Evolutionary conservation across 371 early-diverging fungal genomes (phyloP).

Genomic region (Mortierella sp.): DNA sequence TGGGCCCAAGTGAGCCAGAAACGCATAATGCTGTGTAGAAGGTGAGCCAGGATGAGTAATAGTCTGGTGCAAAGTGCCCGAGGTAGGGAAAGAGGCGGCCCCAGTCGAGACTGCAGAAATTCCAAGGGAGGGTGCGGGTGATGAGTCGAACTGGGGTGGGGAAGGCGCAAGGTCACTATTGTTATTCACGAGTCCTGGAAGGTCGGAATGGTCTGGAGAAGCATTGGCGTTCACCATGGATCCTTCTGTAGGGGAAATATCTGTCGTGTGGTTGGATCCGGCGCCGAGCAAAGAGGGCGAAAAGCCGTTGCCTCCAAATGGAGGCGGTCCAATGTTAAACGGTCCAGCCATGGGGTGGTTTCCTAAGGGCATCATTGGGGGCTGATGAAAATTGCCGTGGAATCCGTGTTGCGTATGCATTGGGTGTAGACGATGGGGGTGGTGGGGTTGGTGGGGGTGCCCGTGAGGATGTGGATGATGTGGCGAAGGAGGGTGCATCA

Average conservation of each 20-base stretch:
- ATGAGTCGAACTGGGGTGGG: slow-evolving; percentile 22
- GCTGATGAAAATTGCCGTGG: slow-evolving; percentile 44
- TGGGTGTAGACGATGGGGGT: slow-evolving; percentile 26
- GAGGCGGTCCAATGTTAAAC: slow-evolving; percentile 31
- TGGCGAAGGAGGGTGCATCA: slow-evolving; percentile 39
- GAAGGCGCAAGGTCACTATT: slow-evolving; percentile 5
- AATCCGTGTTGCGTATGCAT: slow-evolving; percentile 41
- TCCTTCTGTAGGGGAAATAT: slow-evolving; percentile 15
- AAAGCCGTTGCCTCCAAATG: slow-evolving; percentile 20
- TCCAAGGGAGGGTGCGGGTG: slow-evolving; percentile 3
- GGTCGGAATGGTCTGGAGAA: slow-evolving; percentile 1
- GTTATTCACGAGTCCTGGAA: neutral
- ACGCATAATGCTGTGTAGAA: slow-evolving; percentile 33
- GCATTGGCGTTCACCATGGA: neutral
- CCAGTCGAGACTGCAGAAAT: neutral
- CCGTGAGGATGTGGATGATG: slow-evolving; percentile 25
- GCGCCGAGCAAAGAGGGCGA: slow-evolving; percentile 21
- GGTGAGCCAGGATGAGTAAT: slow-evolving; percentile 16
- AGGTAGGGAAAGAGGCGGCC: neutral
- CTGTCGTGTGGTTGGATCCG: slow-evolving; percentile 5
- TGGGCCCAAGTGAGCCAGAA: slow-evolving; percentile 27
- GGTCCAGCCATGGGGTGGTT: slow-evolving; percentile 34
- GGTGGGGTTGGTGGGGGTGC: slow-evolving; percentile 25
- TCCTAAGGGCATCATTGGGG: slow-evolving; percentile 37
- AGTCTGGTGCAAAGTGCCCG: neutral